Percentiles rank a stretch among this genome's conserved stretches.
phyloP scores from a whole-genome alignment of 1,284 basidiomycete species.

The Puccinia brachypodii region DNA sequence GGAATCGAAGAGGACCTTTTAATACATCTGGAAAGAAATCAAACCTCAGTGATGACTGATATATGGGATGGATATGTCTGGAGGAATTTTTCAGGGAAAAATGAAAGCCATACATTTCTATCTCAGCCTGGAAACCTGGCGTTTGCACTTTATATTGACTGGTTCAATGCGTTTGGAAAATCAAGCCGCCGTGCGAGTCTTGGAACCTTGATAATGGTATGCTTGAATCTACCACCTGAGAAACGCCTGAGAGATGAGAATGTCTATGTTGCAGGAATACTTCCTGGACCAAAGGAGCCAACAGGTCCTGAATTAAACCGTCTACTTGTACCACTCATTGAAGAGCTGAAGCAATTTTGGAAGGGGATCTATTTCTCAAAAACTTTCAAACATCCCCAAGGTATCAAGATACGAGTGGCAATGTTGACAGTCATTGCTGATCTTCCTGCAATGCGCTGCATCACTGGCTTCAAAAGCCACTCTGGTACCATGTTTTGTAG shows the following conservation, averaged over 20 bases:
- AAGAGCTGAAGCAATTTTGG: slow-evolving; percentile 56
- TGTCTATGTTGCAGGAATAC: slow-evolving; percentile 58
- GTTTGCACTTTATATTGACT: slow-evolving; percentile 29
- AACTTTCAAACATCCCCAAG: slow-evolving; percentile 22
- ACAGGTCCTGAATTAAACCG: slow-evolving; percentile 53
- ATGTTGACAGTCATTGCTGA: slow-evolving; percentile 17
- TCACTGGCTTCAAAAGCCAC: slow-evolving; percentile 14
- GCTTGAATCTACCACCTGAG: slow-evolving; percentile 52
- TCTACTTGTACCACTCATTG: slow-evolving; percentile 55
- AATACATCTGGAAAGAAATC: not conserved
- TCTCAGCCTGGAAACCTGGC: slow-evolving; percentile 12
- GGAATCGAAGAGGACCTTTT: slow-evolving; percentile 14
- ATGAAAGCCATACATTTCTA: not conserved
- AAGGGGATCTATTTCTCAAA: slow-evolving; percentile 21
- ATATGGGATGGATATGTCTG: slow-evolving; percentile 14
- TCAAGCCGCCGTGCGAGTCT: not conserved
- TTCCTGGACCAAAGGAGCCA: slow-evolving; percentile 54
- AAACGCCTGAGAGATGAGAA: slow-evolving; percentile 57
- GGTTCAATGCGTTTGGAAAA: slow-evolving; percentile 37
- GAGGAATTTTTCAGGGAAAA: not conserved
- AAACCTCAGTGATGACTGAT: slow-evolving; percentile 11
- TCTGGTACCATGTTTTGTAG: slow-evolving; percentile 19
- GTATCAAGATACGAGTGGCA: not conserved
- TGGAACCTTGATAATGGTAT: slow-evolving; percentile 16
- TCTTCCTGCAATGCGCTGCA: slow-evolving; percentile 2